Conservation (phyloP, 306 rosid genomes). For the Sindora glabra region DNA sequence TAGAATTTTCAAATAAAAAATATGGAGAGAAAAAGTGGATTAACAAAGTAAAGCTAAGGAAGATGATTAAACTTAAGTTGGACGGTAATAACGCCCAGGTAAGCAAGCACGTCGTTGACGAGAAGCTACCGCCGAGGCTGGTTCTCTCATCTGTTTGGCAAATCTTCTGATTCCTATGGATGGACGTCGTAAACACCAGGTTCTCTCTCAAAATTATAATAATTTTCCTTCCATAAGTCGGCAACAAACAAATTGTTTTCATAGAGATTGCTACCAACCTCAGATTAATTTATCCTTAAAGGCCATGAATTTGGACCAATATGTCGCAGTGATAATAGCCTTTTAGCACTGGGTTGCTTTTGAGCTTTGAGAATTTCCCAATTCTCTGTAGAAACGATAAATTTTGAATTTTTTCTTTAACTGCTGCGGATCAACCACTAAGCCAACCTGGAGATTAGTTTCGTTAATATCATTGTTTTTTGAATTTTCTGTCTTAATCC, state of each 20-base stretch:
- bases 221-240: not conserved
- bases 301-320: not conserved
- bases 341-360: not conserved
- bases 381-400: not conserved
- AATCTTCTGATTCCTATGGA: conserved; percentile 42
- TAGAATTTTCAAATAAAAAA: too few relatives aligned
- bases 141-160: not conserved
- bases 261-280: not conserved
- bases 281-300: not conserved
- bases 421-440: not conserved
- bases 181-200: conserved; percentile 60
- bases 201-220: not conserved
- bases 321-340: not conserved
- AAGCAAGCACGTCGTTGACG: not conserved
- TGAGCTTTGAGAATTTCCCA: not conserved
- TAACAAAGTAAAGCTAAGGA: not conserved
- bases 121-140: conserved; percentile 12
- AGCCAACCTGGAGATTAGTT: not conserved
- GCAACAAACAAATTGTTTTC: not conserved
- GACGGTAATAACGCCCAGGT: not conserved
- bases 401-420: not conserved
- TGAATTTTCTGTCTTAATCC: not conserved
- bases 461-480: not conserved
- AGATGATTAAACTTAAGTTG: not conserved
- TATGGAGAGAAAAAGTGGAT: too few relatives aligned